Evolutionary conservation across 495 filamentous ascomycete genomes (phyloP), one percentile per base, ranked within the genome.

Genomic region (Geoglossum glabrum): DNA sequence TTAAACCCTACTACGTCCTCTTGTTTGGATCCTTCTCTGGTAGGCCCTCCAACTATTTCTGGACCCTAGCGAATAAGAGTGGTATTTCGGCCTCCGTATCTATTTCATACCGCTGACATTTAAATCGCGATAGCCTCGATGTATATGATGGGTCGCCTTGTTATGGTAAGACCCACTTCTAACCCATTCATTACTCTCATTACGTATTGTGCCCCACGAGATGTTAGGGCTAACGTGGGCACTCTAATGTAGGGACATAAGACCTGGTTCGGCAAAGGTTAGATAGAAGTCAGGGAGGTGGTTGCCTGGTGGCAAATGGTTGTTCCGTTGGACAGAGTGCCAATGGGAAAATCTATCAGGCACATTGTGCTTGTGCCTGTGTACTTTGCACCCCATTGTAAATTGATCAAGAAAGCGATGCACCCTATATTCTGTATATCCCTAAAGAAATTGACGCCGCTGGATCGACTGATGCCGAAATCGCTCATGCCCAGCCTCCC

Each of bases 231-330:
- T 62, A 27, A 40, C 54, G 36, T 17, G 36, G 36, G 71, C 51
- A n/a, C 50, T 51, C 8, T 34, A 56, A 15, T 62, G 64, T 57
- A 81, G 71, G 88, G 89, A 67, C 80, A 95, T 74, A 95, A 90
- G 82, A 92, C 86, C 56, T 92, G 83, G 80, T 90, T 84, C 68
- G 74, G 77, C 66, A 80, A 83, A 72, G 71, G 75, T 59, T 87
- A 80, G 69, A 72, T 10, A 17, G 5, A 11, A 34, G 31, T 34
- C n/a, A n/a, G 31, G 11, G 11, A 34, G 5, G 31, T 34, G 31
- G 11, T 57, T 58, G 31, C 31, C 11, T 34, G 31, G 31, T 11
- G 11, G 31, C 31, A 5, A 34, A 11, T 34, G 31, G 31, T 4
- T 5, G 4, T 34, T 34, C 31, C 5, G 31, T 5, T 11, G 11